Evolutionary conservation across 345 rosid genomes (phyloP), one percentile per base, ranked within the genome.

Genomic region (Citrus medica): DNA sequence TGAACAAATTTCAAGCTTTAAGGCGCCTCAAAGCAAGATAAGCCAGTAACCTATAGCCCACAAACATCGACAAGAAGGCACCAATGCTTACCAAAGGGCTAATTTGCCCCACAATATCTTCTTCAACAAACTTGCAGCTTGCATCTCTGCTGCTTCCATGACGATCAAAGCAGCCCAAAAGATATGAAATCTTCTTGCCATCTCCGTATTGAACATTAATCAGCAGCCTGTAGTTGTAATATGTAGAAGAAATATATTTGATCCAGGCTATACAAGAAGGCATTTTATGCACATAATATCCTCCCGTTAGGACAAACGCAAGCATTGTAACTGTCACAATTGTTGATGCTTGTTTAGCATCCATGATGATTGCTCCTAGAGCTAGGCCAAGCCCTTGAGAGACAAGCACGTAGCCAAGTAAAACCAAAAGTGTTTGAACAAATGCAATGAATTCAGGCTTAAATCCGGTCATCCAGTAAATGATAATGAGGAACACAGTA

Each of bases 351-450:
- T 91, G 93, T 77, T 95, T 93, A 12, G 97, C 94, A 25, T 95
- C 98, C 98, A 93, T 95, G 73, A 95, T 90, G 0, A 88, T 90
- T 3, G 98, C 98, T 0, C 99, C 99, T 13, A 95, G 13, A 35
- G 91, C 93, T 5, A 95, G 92, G 35, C 98, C 97, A 5, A 93
- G 93, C 16, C 98, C 98, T 27, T 95, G 98, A 0, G 97, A 95
- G 0, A 88, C 97, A 5, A 95, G 88, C 46, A 93, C 95, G n/a
- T 93, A 91, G 24, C 90, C 88, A 0, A 95, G 92, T 5, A 95
- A 77, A 55, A 90, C 93, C 35, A 85, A 51, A 24, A 93, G 87
- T 1, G 96, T 90, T 38, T 86, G 76, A 40, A 90, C 73, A 73
- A 91, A 95, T 1, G 97, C 82, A 9, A 59, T 74, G 5, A 82